Evolutionary conservation across 1,139 yeast genomes (phyloP), one percentile per base, ranked within the genome.

Genomic region (Martiniozyma asiatica): DNA sequence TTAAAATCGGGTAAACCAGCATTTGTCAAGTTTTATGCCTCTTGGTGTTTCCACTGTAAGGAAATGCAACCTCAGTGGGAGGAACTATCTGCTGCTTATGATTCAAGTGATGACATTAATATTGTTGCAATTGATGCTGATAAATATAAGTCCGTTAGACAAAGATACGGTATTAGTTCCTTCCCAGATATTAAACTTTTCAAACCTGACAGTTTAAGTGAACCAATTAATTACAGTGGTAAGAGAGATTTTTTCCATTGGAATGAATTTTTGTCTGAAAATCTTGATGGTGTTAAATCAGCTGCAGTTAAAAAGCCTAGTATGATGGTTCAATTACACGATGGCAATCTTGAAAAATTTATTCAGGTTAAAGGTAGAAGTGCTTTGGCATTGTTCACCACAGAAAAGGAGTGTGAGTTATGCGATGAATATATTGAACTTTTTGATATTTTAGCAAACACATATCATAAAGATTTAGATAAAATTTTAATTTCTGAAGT

Each of bases 31-130:
- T 77, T 78, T 47, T 78, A 77, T 45, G 82, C 89, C 22, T 71
- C 69, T 33, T 80, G 92, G 93, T 80, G 93, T 48, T 66, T 80
- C 30, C 87, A 80, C 56, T 80, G 92, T 56, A 70, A 72, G 53
- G 64, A 60, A 32, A 54, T 80, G 48, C 65, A 66, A 49, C 92
- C 92, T 7, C 62, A 63, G 5, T 71, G 71, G 52, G 81, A 74
- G 38, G 59, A 66, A 45, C 59, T 77, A 26, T 74, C 76, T 1
- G 64, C 62, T 5, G 43, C 61, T 8, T 77, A 64, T 45, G 51
- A 53, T 3, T 65, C 61, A 20, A 53, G 55, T 18, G 61, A 61
- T 4, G 62, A 65, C 26, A 49, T 78, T 15, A 69, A 66, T 41
- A 58, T 72, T 22, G 71, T 66, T 15, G 73, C 74, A 48, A 63